These are phyloP conservation scores for Ascodesmis nigricans DNA, from an alignment of 495 filamentous ascomycete species.

Conservation along the genomic window DNA sequence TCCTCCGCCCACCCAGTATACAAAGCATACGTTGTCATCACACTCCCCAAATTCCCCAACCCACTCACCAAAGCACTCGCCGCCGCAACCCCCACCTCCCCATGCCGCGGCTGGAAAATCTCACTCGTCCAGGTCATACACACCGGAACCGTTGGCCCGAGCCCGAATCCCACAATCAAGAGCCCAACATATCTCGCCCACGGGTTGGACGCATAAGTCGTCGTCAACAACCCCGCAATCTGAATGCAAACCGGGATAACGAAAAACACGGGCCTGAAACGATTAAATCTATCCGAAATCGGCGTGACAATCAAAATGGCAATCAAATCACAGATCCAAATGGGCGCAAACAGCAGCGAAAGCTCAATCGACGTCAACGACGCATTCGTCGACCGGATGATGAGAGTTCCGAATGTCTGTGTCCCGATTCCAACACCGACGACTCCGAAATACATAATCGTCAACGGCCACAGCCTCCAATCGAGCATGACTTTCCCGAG, in stretches of 20 bases:
- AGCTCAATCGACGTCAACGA: slow-evolving; percentile 49
- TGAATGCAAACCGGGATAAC: slow-evolving; percentile 49
- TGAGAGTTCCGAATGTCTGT: slow-evolving; percentile 66
- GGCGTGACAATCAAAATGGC: slow-evolving; percentile 73
- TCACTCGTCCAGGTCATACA: slow-evolving; percentile 86
- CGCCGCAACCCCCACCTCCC: slow-evolving; percentile 80
- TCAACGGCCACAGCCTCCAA: slow-evolving; percentile 68
- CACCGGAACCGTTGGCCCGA: slow-evolving; percentile 77
- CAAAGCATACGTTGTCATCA: slow-evolving; percentile 71
- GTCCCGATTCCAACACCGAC: slow-evolving; percentile 81
- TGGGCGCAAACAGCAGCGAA: slow-evolving; percentile 66
- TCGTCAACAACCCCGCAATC: slow-evolving; percentile 58
- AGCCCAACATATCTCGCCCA: slow-evolving; percentile 79
- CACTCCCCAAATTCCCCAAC: slow-evolving; percentile 62
- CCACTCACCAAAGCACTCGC: slow-evolving; percentile 70
- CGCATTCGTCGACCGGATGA: slow-evolving; percentile 58
- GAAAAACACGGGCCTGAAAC: slow-evolving; percentile 66
- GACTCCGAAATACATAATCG: slow-evolving; percentile 84
- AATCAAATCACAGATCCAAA: slow-evolving; percentile 70
- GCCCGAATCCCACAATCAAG: slow-evolving; percentile 75
- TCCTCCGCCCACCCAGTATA: slow-evolving; percentile 71
- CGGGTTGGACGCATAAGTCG: slow-evolving; percentile 49
- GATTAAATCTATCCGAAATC: slow-evolving; percentile 70
- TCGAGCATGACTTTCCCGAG: slow-evolving; percentile 48
- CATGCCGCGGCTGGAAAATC: slow-evolving; percentile 72